Evolutionary conservation across 106 monocot genomes (phyloP).

Genomic region (Hemerocallis citrina): DNA sequence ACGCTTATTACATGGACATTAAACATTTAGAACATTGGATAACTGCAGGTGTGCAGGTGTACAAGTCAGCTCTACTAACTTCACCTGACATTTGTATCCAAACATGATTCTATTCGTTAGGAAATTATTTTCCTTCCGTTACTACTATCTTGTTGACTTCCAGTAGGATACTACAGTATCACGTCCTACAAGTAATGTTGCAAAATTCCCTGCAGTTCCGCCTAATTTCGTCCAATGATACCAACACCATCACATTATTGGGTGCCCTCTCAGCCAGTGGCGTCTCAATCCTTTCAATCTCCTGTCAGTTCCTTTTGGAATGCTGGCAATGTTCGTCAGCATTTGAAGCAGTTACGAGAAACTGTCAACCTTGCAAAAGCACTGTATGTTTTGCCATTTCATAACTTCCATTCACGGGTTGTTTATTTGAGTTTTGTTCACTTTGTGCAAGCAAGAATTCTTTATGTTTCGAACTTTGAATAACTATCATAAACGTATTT

Average conservation of each 20-base stretch:
- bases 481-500: neutral
- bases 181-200: no score
- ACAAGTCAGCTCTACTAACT: no score
- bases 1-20: no score
- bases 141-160: no score
- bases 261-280: constrained; percentile 18
- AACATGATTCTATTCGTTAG: no score
- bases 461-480: neutral
- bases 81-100: no score
- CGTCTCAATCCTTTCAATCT: constrained; percentile 14
- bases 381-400: constrained; percentile 31
- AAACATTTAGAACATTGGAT: no score
- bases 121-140: neutral
- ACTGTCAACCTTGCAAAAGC: constrained; percentile 42
- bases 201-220: no score
- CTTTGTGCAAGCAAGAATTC: neutral
- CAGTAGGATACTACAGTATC: no score
- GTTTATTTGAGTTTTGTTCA: neutral
- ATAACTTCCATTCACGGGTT: no score
- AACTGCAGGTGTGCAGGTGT: no score
- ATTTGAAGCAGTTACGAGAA: constrained; percentile 44
- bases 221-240: constrained; percentile 24
- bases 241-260: constrained; percentile 12
- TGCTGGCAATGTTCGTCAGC: constrained; percentile 28
- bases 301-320: constrained; percentile 35